Evolutionary conservation across 2,329 filamentous ascomycete species (phyloP), one percentile per base, ranked within the genome.

Genomic region (Nothophoma quercina): DNA sequence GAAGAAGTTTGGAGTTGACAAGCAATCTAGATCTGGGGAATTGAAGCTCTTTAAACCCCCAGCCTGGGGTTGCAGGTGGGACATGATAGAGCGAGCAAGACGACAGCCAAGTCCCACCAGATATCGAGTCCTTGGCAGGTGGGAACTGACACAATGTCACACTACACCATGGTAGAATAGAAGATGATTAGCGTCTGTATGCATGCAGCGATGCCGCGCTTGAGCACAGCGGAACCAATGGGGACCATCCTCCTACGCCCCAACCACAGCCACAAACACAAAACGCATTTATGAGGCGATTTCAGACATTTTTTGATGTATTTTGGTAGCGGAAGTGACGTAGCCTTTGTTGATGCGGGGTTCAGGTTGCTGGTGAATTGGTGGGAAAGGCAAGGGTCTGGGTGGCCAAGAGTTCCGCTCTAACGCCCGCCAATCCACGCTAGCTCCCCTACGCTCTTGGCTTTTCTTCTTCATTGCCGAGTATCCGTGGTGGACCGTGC

Each of bases 11-110:
- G 51, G 48, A 41, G 39, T 59, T 61, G 54, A 70, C 65, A 68
- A 70, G 59, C 58, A 66, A 65, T 63, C 58, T 43, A 68, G 60
- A 63, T 59, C 58, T 50, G 63, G 69, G 67, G 60, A 64, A 59
- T 56, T 40, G 46, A 50, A 54, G 55, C 45, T 57, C 62, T 71
- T 72, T 70, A 68, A 72, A 65, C 58, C 58, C 43, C 39, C 28
- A 46, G 47, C 41, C 47, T 60, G 54, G 45, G 38, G 45, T 52
- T 34, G 56, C 51, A 60, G 43, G 63, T 60, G 60, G 62, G 56
- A 58, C 58, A 63, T 48, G 39, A 44, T 34, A 48, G 48, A 21
- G 26, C 42, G 50, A 43, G 19, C 59, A 63, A 64, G 60, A 58
- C 54, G 57, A 62, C 39, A 58, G 67, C 68, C 69, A 71, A 70